Percentiles rank a stretch among this genome's conserved stretches.
Conservation (phyloP, 73 alveolate species). For the Urostyla sp. region DNA sequence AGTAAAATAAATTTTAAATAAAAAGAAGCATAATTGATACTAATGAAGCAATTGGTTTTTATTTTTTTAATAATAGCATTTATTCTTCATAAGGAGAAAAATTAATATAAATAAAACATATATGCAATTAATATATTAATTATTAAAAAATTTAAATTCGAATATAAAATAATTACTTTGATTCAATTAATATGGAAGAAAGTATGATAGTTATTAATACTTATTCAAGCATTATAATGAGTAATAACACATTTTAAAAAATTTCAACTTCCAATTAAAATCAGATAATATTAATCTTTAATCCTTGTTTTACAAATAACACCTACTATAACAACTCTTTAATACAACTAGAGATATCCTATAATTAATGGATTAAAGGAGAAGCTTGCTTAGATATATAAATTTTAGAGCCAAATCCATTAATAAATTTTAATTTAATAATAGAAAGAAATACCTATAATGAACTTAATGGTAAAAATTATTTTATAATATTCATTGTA, state of each 20-base stretch:
- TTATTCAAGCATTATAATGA: neutral
- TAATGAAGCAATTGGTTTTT: no score
- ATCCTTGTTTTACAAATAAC: constrained; percentile 30
- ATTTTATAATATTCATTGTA: constrained; percentile 16
- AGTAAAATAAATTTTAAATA: no score
- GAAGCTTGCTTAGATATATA: constrained; percentile 35
- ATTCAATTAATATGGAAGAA: neutral
- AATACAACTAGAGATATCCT: constrained; percentile 31
- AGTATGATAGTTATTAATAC: constrained; percentile 18
- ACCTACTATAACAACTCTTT: constrained; percentile 20
- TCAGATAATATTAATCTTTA: constrained; percentile 17
- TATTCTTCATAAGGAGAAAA: no score
- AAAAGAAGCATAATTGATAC: no score
- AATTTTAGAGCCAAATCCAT: constrained; percentile 33
- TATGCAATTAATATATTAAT: no score
- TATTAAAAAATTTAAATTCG: neutral
- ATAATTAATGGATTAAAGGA: neutral
- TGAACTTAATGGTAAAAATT: constrained; percentile 1
- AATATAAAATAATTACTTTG: constrained; percentile 3
- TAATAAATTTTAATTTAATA: neutral
- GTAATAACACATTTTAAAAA: neutral
- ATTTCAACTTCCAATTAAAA: constrained; percentile 26
- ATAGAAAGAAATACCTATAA: constrained; percentile 36
- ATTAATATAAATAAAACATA: no score
- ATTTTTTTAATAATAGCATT: no score